phyloP scores from a whole-genome alignment of 768 basidiomycete species.

The Lyophyllum atratum region DNA sequence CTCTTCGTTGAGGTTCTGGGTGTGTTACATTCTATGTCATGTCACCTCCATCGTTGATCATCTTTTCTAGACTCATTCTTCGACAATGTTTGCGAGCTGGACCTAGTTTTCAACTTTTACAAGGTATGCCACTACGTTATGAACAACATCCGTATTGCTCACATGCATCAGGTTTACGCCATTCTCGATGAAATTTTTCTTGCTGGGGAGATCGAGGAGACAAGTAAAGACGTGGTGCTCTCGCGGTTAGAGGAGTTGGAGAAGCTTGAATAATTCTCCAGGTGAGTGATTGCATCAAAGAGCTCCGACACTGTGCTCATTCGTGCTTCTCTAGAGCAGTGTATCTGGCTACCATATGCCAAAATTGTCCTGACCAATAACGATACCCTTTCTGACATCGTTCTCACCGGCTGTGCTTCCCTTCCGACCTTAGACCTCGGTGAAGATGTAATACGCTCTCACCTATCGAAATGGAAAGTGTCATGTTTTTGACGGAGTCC shows the following conservation, averaged over 20 bases:
- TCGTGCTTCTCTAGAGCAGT: background rate
- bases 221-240: conserved; percentile 94
- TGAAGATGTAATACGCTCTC: background rate
- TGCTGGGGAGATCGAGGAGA: conserved; percentile 98
- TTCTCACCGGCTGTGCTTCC: background rate
- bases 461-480: background rate
- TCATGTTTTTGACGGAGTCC: background rate
- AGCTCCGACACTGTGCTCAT: background rate
- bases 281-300: background rate
- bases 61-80: conserved; percentile 84
- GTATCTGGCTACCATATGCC: background rate
- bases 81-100: conserved; percentile 97
- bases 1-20: conserved; percentile 97
- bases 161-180: conserved; percentile 77
- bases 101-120: conserved; percentile 99
- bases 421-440: background rate
- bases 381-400: conserved; percentile 12
- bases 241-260: conserved; percentile 90
- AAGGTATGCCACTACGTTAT: conserved; percentile 53
- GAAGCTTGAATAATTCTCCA: conserved; percentile 68
- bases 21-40: conserved; percentile 35
- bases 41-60: conserved; percentile 4
- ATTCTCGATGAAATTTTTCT: conserved; percentile 98
- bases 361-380: background rate
- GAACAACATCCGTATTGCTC: background rate